phyloP scores from a whole-genome alignment of 2,329 filamentous ascomycete genomes.

The Tolypocladium capitatum region DNA sequence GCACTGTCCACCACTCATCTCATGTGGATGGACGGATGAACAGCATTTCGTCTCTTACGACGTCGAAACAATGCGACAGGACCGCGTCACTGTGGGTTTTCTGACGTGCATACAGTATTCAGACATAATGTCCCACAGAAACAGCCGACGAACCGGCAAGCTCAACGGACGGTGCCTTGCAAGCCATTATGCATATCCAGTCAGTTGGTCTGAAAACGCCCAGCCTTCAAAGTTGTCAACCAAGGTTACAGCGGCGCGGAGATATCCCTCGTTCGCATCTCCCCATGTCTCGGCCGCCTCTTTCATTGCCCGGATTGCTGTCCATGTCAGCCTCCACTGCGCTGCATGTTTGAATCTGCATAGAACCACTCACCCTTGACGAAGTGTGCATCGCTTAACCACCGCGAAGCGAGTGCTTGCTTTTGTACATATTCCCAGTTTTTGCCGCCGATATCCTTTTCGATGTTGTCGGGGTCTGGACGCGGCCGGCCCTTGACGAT shows the following conservation, averaged over 20 bases:
- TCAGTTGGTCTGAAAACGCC: conserved; percentile 24
- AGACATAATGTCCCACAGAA: not conserved
- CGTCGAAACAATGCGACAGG: not conserved
- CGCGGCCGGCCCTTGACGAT: conserved; percentile 60
- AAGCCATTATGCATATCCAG: not conserved
- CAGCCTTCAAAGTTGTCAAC: conserved; percentile 62
- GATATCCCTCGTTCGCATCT: conserved; percentile 50
- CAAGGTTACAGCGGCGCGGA: conserved; percentile 58
- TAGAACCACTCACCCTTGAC: conserved; percentile 52
- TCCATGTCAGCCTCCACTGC: conserved; percentile 1
- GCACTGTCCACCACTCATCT: not conserved
- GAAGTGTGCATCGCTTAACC: conserved; percentile 65
- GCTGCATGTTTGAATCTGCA: not conserved
- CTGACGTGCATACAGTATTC: not conserved
- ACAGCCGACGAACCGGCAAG: not conserved
- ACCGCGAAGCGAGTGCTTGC: conserved; percentile 54
- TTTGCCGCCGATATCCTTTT: conserved; percentile 44
- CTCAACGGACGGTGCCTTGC: not conserved
- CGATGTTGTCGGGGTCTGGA: conserved; percentile 53
- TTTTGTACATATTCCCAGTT: conserved; percentile 68
- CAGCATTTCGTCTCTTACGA: not conserved
- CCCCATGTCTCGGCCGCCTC: conserved; percentile 65
- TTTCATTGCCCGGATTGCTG: conserved; percentile 58
- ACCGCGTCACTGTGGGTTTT: no score
- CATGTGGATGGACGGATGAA: not conserved